A percentile compares a stretch with the other conserved stretches of the same genome.
Conservation (phyloP, 139 green algal species). For the Chlorella sp. region DNA sequence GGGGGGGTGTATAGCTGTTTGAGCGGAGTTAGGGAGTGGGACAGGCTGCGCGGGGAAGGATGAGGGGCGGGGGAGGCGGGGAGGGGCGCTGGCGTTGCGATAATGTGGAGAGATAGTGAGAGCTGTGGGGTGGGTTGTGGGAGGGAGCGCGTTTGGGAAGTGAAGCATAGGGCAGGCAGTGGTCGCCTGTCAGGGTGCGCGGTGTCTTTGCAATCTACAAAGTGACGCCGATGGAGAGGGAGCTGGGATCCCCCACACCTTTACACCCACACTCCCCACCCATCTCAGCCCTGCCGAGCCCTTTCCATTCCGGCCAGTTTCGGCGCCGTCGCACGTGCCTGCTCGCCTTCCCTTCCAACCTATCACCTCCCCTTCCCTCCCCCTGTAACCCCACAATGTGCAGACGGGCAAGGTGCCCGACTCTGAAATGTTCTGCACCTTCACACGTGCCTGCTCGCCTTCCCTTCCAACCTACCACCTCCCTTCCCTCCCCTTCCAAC, state of each 20-base stretch:
- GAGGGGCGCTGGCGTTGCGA: not conserved
- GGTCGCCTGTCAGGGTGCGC: too few relatives aligned
- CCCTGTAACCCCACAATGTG: not conserved
- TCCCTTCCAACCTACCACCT: not conserved
- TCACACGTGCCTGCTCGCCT: conserved; percentile 61
- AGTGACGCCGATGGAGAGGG: too few relatives aligned
- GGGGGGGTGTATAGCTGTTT: too few relatives aligned
- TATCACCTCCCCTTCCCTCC: too few relatives aligned
- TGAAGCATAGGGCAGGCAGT: not conserved
- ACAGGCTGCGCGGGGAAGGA: not conserved
- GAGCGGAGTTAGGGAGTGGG: too few relatives aligned
- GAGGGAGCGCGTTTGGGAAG: not conserved
- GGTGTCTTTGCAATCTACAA: too few relatives aligned
- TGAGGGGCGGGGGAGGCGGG: not conserved
- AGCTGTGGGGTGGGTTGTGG: not conserved
- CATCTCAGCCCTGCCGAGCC: too few relatives aligned
- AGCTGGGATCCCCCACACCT: too few relatives aligned
- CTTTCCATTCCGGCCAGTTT: too few relatives aligned
- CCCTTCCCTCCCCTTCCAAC: too few relatives aligned
- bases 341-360: not conserved
- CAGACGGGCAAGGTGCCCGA: conserved; percentile 80
- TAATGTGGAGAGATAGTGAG: not conserved
- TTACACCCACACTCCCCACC: too few relatives aligned
- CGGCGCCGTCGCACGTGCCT: not conserved
- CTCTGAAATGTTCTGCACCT: conserved; percentile 96